These are phyloP conservation scores for Flaveria ramosissima DNA, from an alignment of 129 eudicot genomes.

Conservation along the genomic window DNA sequence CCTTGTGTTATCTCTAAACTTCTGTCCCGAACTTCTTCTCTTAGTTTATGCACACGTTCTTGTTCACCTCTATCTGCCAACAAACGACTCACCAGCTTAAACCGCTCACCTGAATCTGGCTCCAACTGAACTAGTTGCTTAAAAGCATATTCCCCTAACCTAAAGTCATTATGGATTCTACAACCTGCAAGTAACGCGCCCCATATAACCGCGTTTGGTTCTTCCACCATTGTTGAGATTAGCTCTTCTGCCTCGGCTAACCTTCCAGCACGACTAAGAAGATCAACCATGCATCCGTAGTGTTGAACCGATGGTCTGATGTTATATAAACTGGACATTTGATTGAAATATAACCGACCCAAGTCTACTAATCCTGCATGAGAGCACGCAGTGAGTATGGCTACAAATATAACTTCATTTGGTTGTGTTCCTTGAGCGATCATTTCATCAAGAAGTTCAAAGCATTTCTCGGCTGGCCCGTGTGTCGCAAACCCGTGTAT, in stretches of 20 bases:
- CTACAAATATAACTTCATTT: slow-evolving; percentile 48
- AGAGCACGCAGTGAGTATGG: slow-evolving; percentile 52
- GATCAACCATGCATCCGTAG: slow-evolving; percentile 60
- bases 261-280: slow-evolving; percentile 51
- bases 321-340: slow-evolving; percentile 36
- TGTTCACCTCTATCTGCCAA: slow-evolving; percentile 28
- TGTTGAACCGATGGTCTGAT: slow-evolving; percentile 53
- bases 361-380: slow-evolving; percentile 44
- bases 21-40: slow-evolving; percentile 26
- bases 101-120: slow-evolving; percentile 37
- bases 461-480: slow-evolving; percentile 41
- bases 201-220: slow-evolving; percentile 49
- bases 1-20: slow-evolving; percentile 34
- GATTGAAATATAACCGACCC: slow-evolving; percentile 43
- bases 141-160: slow-evolving; percentile 38
- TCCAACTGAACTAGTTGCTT: slow-evolving; percentile 42
- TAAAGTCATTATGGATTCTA: slow-evolving; percentile 38
- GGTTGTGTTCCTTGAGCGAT: slow-evolving; percentile 33
- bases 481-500: slow-evolving; percentile 46
- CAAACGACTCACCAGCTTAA: slow-evolving; percentile 33
- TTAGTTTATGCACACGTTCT: slow-evolving; percentile 22
- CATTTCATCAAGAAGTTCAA: slow-evolving; percentile 52
- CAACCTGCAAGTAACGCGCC: slow-evolving; percentile 49
- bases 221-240: slow-evolving; percentile 36
- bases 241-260: slow-evolving; percentile 46